These are phyloP conservation scores for Geranium brycei DNA, from an alignment of 345 rosid species.

Conservation along the genomic window DNA sequence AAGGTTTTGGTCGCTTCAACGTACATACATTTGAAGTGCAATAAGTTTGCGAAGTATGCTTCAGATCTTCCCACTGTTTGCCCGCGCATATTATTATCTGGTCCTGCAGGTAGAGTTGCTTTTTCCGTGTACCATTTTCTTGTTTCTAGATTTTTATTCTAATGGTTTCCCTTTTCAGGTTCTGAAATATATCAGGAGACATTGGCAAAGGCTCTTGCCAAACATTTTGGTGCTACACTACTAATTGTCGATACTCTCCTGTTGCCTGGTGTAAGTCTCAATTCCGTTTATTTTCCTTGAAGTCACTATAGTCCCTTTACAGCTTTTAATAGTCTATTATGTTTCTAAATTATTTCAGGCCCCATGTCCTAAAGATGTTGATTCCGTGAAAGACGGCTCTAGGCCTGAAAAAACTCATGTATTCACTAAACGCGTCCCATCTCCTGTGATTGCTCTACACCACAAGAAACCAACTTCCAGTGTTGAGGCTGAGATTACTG, in stretches of 20 bases:
- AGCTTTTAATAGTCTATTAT: not conserved
- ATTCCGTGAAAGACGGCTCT: conserved; percentile 51
- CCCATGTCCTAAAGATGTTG: conserved; percentile 51
- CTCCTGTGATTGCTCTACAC: conserved; percentile 35
- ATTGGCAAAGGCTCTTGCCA: conserved; percentile 78
- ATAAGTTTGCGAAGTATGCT: conserved; percentile 53
- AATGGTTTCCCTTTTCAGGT: conserved; percentile 28
- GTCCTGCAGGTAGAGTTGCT: conserved; percentile 66
- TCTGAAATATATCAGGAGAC: conserved; percentile 97
- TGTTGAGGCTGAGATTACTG: conserved; percentile 85
- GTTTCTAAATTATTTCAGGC: conserved; percentile 32
- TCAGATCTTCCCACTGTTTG: conserved; percentile 59
- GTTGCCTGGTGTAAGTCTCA: conserved; percentile 80
- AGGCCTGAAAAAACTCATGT: conserved; percentile 56
- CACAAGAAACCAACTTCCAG: conserved; percentile 84
- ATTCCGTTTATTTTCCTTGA: not conserved
- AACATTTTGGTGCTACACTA: conserved; percentile 67
- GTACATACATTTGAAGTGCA: conserved; percentile 67
- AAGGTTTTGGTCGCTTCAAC: conserved; percentile 70
- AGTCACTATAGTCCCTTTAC: not conserved
- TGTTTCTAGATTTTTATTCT: not conserved
- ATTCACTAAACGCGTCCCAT: conserved; percentile 54
- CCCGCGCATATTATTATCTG: conserved; percentile 84
- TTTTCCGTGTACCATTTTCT: not conserved
- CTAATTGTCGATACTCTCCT: conserved; percentile 74